Evolutionary conservation across 1,139 yeast genomes (phyloP), one percentile per base, ranked within the genome.

Genomic region (Pichia sp.): DNA sequence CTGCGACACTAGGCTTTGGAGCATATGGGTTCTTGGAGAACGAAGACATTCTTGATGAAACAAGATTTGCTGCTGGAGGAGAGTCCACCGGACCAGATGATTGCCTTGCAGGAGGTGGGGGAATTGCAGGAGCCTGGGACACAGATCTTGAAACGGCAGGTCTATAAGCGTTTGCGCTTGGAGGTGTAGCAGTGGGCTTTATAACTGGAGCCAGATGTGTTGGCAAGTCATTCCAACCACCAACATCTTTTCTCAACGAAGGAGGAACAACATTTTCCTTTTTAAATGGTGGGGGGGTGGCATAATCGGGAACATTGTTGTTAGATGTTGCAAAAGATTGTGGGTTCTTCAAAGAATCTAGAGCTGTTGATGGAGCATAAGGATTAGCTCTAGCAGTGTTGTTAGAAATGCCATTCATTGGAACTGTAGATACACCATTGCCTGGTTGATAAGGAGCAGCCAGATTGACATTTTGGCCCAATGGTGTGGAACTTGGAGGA

Each of bases 151-250:
- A 53, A 30, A 52, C 16, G 44, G 61, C 34, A 32, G 53, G 57
- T 54, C 62, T 15, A 65, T 56, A 63, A 49, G 10, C 41, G 13
- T 23, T 48, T 5, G 45, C 4, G 19, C 65, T 61, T 44, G 58
- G 56, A 15, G 64, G 43, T 10, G 62, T 53, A 41, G 62, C 58
- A n/a, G 65, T 55, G 16, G 66, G 60, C 30, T 57, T 56, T 7
- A 56, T 61, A 42, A 60, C 51, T 8, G 62, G 52, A 11, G 75
- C 82, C 69, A 85, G 78, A 31, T 81, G 76, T n/a, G 84, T 78
- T 50, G 97, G 97, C 61, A 92, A 75, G 70, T 92, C 97, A 67
- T 92, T 92, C 97, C 97, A 92, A 3, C 97, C 97, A 50, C 87
- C 93, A 48, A 84, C 84, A 48, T 86, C 86, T 64, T 78, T 80